Evolutionary conservation across 352 stramenopile genomes (phyloP).

Genomic region (Globisporangium paroecandrum): DNA sequence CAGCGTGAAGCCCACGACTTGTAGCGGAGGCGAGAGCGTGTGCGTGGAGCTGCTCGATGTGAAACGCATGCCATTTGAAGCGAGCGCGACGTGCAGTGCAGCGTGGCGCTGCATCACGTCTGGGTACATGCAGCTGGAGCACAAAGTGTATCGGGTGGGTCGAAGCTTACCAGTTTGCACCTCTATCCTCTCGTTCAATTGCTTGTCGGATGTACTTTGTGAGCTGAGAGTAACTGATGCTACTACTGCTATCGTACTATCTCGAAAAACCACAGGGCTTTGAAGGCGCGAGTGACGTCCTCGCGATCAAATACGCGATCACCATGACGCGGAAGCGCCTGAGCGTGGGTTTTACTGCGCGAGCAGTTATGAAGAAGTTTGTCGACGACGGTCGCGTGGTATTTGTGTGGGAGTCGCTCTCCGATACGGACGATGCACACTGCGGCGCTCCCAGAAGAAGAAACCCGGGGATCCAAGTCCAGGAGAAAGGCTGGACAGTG

Average conservation of each 20-base stretch:
- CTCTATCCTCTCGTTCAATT: no score
- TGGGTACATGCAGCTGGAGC: constrained; percentile 31
- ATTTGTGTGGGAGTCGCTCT: constrained; percentile 27
- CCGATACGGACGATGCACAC: constrained; percentile 9
- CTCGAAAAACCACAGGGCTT: constrained; percentile 10
- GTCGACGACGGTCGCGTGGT: constrained; percentile 21
- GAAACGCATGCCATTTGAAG: constrained; percentile 19
- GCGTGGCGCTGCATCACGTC: constrained; percentile 30
- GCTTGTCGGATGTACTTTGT: no score
- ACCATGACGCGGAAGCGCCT: constrained; percentile 23
- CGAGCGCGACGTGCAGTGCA: constrained; percentile 17
- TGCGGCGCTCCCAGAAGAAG: neutral
- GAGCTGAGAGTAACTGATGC: no score
- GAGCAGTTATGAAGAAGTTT: constrained; percentile 30
- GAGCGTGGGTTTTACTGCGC: constrained; percentile 22
- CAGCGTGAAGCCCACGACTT: neutral
- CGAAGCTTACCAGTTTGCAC: neutral
- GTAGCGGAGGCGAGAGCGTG: constrained; percentile 5
- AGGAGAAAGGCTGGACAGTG: constrained; percentile 12
- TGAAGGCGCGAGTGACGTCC: constrained; percentile 12
- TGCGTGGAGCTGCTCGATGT: constrained; percentile 26
- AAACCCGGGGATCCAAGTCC: constrained; percentile 3
- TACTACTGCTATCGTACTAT: no score
- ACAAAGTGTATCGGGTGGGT: constrained; percentile 27
- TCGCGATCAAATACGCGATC: constrained; percentile 30